Conservation (phyloP, 495 filamentous ascomycete genomes). For the Trichoderma erinaceum region DNA sequence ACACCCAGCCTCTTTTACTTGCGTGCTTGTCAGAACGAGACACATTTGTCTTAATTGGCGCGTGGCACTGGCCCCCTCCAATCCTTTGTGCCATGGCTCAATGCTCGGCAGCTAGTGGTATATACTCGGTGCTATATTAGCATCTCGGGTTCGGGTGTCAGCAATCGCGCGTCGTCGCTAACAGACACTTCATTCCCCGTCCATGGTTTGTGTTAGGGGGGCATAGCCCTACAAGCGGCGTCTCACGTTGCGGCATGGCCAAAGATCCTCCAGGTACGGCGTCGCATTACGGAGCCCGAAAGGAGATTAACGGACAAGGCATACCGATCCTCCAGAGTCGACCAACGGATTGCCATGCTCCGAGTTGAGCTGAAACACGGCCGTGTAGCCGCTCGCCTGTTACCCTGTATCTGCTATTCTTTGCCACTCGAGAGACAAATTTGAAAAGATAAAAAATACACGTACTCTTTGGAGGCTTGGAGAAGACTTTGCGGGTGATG, state of each 20-base stretch:
- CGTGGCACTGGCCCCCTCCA: neutral
- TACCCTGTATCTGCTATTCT: neutral
- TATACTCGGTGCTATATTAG: too few species aligned
- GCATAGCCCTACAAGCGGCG: neutral
- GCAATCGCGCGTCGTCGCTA: too few species aligned
- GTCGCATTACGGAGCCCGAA: neutral
- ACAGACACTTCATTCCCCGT: too few species aligned
- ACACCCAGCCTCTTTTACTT: neutral
- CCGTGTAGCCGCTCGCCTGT: neutral
- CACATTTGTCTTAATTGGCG: neutral
- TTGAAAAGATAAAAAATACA: too few species aligned
- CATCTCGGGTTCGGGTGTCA: too few species aligned
- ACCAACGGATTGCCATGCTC: neutral
- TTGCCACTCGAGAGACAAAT: too few species aligned
- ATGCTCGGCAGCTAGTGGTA: neutral
- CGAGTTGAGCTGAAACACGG: neutral
- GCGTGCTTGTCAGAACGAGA: neutral
- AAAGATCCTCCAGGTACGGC: constrained; percentile 5
- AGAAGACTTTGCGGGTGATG: too few species aligned
- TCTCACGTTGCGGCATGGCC: constrained; percentile 1
- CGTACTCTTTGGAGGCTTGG: too few species aligned
- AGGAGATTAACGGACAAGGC: constrained; percentile 9
- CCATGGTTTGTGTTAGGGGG: neutral
- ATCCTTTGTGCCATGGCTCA: neutral
- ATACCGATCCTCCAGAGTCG: neutral